These are phyloP conservation scores for Uncinocarpus reesii DNA, from an alignment of 2,329 filamentous ascomycete species.

Conservation along the genomic window DNA sequence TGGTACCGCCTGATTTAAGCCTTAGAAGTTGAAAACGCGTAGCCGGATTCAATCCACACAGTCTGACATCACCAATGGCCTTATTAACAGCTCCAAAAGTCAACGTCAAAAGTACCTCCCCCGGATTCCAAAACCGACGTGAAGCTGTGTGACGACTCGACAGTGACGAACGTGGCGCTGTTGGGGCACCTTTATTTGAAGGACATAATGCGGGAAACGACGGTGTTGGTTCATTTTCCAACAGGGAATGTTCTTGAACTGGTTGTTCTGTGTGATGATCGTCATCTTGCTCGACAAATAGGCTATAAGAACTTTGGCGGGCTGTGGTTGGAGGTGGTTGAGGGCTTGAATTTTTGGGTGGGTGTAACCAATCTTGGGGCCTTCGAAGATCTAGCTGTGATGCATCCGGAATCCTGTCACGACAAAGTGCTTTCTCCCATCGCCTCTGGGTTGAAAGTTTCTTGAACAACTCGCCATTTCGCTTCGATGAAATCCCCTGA, in stretches of 20 bases:
- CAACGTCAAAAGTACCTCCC: constrained; percentile 24
- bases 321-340: neutral
- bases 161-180: too few species aligned
- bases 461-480: constrained; percentile 12
- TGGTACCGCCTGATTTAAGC: constrained; percentile 14
- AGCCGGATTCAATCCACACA: constrained; percentile 22
- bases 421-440: constrained; percentile 25
- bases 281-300: constrained; percentile 20
- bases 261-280: neutral
- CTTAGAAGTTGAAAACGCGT: constrained; percentile 17
- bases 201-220: neutral
- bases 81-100: constrained; percentile 25
- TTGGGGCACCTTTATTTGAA: neutral
- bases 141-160: neutral
- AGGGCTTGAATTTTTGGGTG: neutral
- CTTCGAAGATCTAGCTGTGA: constrained; percentile 28
- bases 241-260: neutral
- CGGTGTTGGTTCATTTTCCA: neutral
- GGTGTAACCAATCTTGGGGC: constrained; percentile 26
- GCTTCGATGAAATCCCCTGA: neutral
- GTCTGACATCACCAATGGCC: constrained; percentile 24
- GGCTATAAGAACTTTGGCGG: constrained; percentile 3
- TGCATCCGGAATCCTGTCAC: constrained; percentile 30
- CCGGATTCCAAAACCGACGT: constrained; percentile 16
- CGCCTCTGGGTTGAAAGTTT: constrained; percentile 23